phyloP scores from a whole-genome alignment of 2,329 filamentous ascomycete genomes.

The Colletotrichum orbiculare region DNA sequence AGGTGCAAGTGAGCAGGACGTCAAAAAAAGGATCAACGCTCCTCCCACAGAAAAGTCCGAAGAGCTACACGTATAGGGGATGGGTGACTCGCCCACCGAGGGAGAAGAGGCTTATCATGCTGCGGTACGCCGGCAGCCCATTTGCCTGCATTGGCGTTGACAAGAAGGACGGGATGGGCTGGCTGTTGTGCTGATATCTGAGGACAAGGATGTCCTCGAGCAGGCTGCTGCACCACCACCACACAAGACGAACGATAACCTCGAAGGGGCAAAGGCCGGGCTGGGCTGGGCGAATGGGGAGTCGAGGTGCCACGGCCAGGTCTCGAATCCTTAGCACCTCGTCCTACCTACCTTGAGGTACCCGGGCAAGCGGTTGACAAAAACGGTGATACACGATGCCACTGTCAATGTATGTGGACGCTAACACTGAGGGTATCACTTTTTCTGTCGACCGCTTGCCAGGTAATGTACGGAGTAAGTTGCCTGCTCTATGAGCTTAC shows the following conservation, averaged over 20 bases:
- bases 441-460: no score
- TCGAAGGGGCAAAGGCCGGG: conserved; percentile 24
- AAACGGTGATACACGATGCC: no score
- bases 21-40: not conserved
- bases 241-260: conserved; percentile 24
- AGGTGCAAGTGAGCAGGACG: no score
- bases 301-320: not conserved
- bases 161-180: conserved; percentile 24
- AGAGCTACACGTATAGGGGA: conserved; percentile 19
- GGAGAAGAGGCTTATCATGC: conserved; percentile 37
- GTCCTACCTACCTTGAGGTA: not conserved
- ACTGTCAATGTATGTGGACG: no score
- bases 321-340: conserved; percentile 8
- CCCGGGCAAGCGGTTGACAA: not conserved
- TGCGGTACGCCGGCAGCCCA: conserved; percentile 11
- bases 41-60: conserved; percentile 10
- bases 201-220: conserved; percentile 30
- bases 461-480: not conserved
- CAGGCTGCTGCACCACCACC: not conserved
- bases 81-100: conserved; percentile 20
- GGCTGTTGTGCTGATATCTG: conserved; percentile 25
- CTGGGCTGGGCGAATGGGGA: conserved; percentile 26
- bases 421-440: no score
- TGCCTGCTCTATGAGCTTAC: not conserved
- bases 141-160: conserved; percentile 32